Base-by-base conservation (phyloP, 495 filamentous ascomycete species). In the Cryomyces minteri region DNA sequence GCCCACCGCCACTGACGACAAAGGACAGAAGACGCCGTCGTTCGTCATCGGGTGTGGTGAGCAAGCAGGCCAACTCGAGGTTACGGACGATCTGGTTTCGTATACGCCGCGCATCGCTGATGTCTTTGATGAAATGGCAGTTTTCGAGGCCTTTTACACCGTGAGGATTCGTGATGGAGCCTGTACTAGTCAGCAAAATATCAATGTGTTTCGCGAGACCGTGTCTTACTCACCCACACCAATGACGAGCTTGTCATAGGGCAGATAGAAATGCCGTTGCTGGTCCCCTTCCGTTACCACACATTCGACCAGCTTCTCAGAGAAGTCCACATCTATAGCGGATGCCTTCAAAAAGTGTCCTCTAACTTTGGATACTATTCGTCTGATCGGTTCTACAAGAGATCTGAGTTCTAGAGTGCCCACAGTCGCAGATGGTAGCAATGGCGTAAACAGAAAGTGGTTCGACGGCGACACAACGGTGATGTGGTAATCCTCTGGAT, bases 181-280 rank as follows among this genome's bases (percentile, higher is more conserved):
- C 76, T 80, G 33, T 10, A 6, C 31, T 32, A 28, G 30, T 40
- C 25, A 46, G 32, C 11, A 32, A 33, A 8, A 43, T 12, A 12
- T 30, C 12, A 28, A 9, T 31, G 43, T 25, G 34, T 33, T 18
- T 12, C n/a, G 18, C 2, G 18, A 25, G 18, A 25, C n/a, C 29
- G 57, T 38, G 34, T 38, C 9, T 38, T 14, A 9, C 73, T 48
- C 64, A 80, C 77, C 90, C 45, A 95, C 88, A 46, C 77, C 88
- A 54, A 99, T 69, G 14, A 99, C 85, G n/a, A 99, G 69, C 66
- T 99, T 99, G 58, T 99, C 92, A 54, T 99, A 99, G 0, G 92
- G 92, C 1, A 99, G 64, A 66, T 99, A 99, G 63, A 99, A 96
- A 36, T 73, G 67, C 48, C 75, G 67, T 34, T 73, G 67, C 48